Base-by-base conservation (phyloP, 169 alveolate genomes). In the Plasmodium knowlesi region DNA sequence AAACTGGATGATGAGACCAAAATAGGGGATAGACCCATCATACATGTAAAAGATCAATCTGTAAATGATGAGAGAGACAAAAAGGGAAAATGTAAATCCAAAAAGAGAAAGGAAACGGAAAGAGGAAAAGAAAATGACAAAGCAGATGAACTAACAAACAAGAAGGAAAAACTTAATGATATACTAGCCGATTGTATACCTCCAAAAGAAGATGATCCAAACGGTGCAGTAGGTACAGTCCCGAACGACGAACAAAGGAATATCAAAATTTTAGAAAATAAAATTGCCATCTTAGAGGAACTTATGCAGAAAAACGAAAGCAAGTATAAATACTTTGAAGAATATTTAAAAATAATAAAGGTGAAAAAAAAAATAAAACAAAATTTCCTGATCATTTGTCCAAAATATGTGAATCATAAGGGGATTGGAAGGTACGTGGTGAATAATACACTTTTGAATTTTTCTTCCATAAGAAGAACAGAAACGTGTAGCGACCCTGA, bases 271-370 rank as follows among this genome's bases (percentile, higher is more conserved):
- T 86, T 86, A 86, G 80, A 86, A 86, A 86, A 76, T 74, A 86
- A 86, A 76, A 86, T 86, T 86, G 37, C 43, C 57, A 74, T 86
- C 12, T 86, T 86, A 76, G 93, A 86, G 46, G 81, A 86, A 53
- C n/a, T 86, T n/a, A 86, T 74, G 37, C 79, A n/a, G 32, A 86
- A 53, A 57, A 86, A 61, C 19, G 57, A 86, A 86, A 32, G 28
- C 10, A 86, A 76, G 67, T 86, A 86, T 46, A 86, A 86, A 16
- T 86, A 86, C 70, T 86, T 86, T 76, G 88, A 86, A 19, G 93
- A 86, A 41, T 86, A 86, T 86, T 53, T 86, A 86, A 86, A 86
- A 53, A 74, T 86, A 74, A 53, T 54, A 86, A 86, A 70, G 30
- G 22, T 32, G 5, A 84, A 84, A 19, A 86, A 86, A 37, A 86